Conservation (phyloP, 495 filamentous ascomycete genomes). For the Tetracladium marchalianum region DNA sequence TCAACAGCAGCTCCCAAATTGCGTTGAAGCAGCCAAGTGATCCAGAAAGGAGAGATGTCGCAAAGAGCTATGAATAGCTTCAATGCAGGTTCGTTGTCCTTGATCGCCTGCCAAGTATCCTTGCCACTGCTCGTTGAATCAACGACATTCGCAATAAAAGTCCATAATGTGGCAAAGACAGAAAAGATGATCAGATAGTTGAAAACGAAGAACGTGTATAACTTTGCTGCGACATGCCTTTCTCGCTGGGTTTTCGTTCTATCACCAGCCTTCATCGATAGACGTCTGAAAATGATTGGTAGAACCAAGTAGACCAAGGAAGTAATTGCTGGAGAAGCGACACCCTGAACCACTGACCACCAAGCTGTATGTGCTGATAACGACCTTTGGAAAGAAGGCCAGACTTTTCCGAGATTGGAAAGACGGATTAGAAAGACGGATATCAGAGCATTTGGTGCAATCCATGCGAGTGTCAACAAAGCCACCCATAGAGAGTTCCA, state of each 20-base stretch:
- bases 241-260: slow-evolving; percentile 86
- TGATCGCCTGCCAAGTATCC: slow-evolving; percentile 58
- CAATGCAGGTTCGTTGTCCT: slow-evolving; percentile 46
- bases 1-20: slow-evolving; percentile 88
- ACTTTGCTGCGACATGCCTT: slow-evolving; percentile 80
- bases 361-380: slow-evolving; percentile 47
- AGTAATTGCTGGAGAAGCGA: slow-evolving; percentile 81
- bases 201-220: slow-evolving; percentile 96
- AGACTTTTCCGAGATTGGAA: slow-evolving; percentile 66
- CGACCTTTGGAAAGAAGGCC: slow-evolving; percentile 61
- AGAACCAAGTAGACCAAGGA: slow-evolving; percentile 83
- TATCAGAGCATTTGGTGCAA: slow-evolving; percentile 91
- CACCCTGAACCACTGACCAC: slow-evolving; percentile 90
- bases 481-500: slow-evolving; percentile 77
- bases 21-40: slow-evolving; percentile 84
- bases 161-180: slow-evolving; percentile 72
- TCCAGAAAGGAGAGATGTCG: slow-evolving; percentile 81
- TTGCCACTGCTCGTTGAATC: slow-evolving; percentile 36
- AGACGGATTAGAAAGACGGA: slow-evolving; percentile 88
- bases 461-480: slow-evolving; percentile 75
- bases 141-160: slow-evolving; percentile 56
- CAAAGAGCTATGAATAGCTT: slow-evolving; percentile 62
- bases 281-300: slow-evolving; percentile 79
- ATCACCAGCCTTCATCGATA: slow-evolving; percentile 73
- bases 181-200: slow-evolving; percentile 96